Evolutionary conservation across 2,329 filamentous ascomycete species (phyloP).

Genomic region (Neopestalotiopsis rosae): DNA sequence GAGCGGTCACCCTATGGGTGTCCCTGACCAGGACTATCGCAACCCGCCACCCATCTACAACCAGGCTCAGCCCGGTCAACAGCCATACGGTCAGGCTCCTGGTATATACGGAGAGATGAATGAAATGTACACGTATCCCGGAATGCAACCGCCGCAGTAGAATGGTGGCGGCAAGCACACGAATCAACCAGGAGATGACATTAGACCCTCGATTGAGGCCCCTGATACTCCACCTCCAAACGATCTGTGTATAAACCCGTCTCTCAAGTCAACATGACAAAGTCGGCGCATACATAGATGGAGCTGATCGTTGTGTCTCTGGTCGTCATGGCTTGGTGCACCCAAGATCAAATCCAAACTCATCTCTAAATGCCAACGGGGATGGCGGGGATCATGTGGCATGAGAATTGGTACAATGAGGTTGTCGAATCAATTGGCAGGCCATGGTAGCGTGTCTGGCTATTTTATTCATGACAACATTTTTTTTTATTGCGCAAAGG

Average conservation of each 20-base stretch:
- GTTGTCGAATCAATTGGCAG: background rate
- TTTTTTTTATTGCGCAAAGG: background rate
- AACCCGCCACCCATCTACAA: slow-evolving; percentile 82
- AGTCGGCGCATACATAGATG: background rate
- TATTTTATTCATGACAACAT: slow-evolving; percentile 4
- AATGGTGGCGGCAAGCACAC: background rate
- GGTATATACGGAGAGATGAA: slow-evolving; percentile 81
- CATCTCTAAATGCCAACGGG: background rate
- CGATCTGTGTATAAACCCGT: too few relatives aligned
- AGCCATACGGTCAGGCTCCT: slow-evolving; percentile 78
- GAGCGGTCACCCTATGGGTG: slow-evolving; percentile 64
- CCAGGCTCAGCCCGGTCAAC: slow-evolving; percentile 76
- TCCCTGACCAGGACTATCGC: slow-evolving; percentile 78
- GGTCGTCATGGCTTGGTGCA: too few relatives aligned
- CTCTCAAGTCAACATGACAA: too few relatives aligned
- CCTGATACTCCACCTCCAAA: too few relatives aligned
- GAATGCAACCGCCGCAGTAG: slow-evolving; percentile 78
- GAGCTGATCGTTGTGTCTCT: too few relatives aligned
- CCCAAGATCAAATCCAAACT: background rate
- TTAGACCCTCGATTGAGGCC: too few relatives aligned
- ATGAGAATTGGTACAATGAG: too few relatives aligned
- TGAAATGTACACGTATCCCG: slow-evolving; percentile 81
- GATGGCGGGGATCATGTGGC: too few relatives aligned
- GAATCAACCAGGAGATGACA: background rate
- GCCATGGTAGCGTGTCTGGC: background rate